phyloP scores from a whole-genome alignment of 768 basidiomycete species.

The Mycena epipterygia region DNA sequence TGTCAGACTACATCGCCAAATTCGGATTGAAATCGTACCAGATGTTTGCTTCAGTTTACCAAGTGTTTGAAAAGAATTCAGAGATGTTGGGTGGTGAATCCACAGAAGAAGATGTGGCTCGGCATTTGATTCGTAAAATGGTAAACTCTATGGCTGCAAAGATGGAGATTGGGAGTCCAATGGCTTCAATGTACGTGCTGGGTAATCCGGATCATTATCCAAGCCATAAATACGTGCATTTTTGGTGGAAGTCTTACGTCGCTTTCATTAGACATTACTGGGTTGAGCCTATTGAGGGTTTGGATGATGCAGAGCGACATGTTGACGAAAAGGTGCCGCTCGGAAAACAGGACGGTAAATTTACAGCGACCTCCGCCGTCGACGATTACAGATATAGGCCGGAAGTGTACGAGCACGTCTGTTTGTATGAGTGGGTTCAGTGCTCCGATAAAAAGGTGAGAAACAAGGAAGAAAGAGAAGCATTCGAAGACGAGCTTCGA shows the following conservation, averaged over 20 bases:
- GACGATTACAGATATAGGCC: not conserved
- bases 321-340: not conserved
- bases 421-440: not conserved
- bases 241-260: not conserved
- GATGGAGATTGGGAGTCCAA: no score
- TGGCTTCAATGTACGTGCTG: not conserved
- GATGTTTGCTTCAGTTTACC: not conserved
- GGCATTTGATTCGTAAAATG: no score
- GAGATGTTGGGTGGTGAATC: not conserved
- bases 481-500: not conserved
- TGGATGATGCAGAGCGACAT: not conserved
- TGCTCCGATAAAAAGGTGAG: not conserved
- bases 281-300: not conserved
- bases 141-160: no score
- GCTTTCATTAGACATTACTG: not conserved
- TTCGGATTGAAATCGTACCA: not conserved
- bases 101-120: not conserved
- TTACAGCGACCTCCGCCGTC: not conserved
- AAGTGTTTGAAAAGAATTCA: slow-evolving; percentile 29
- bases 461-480: not conserved
- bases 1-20: not conserved
- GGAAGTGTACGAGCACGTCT: not conserved
- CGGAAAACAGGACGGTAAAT: not conserved
- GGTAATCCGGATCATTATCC: not conserved
- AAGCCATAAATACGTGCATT: not conserved